Evolutionary conservation across 1,139 yeast genomes (phyloP), one percentile per base, ranked within the genome.

Genomic region (Candida freyschussii): DNA sequence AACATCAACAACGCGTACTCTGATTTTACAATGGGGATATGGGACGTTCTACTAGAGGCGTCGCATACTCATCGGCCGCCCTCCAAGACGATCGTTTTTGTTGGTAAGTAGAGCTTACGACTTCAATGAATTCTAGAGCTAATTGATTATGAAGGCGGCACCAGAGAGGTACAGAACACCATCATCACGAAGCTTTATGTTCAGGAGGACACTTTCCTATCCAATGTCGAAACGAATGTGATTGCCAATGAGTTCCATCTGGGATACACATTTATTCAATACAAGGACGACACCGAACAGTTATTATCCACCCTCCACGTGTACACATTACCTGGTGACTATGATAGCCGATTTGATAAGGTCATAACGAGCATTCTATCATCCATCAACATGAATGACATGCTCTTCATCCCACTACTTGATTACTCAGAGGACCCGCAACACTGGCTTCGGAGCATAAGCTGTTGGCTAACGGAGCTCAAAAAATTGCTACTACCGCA

Each of bases 221-320:
- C 21, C 4, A 17, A 30, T 2, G 21, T 16, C 5, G 30, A 37
- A 11, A 21, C 13, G 7, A 41, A 38, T 9, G 25, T 29, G 1
- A 39, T 48, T 5, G 55, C 60, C 2, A 55, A 54, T 27, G 47
- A 46, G 4, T 49, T 55, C 36, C 54, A 57, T 4, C 32, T 61
- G 16, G 67, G 65, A 1, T 65, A 62, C 35, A 49, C 62, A 1
- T 63, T 40, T 37, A 42, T 61, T 7, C 59, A 59, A 27, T 54
- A 50, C 35, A 44, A 41, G 13, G 63, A 60, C 23, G 41, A 43
- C 4, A 57, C 57, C n/a, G 52, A 55, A 12, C 57, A 55, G 21
- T 28, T 42, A 10, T 32, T 59, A 13, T 45, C 61, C 4, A 57
- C 59, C 12, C 33, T 60, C 5, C 56, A 59, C 27, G 37, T 60